These are phyloP conservation scores for Durio zibethinus DNA, from an alignment of 345 rosid species.

Conservation along the genomic window DNA sequence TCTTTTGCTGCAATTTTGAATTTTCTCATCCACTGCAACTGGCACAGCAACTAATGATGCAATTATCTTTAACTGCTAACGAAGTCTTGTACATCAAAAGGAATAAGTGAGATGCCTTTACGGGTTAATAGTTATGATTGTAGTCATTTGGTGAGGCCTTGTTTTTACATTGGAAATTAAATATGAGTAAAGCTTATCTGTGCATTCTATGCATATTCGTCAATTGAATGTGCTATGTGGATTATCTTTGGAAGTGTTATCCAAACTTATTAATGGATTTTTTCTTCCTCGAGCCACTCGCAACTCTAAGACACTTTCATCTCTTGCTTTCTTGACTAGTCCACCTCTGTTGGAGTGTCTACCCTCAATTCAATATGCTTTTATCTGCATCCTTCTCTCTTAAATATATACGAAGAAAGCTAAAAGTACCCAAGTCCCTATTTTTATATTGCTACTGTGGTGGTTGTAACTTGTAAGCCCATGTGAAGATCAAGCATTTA, in stretches of 20 bases:
- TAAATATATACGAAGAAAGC: constrained; percentile 1
- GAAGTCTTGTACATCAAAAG: neutral
- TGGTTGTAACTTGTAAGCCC: constrained; percentile 33
- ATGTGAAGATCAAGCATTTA: constrained; percentile 36
- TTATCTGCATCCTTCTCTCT: constrained; percentile 16
- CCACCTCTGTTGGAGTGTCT: constrained; percentile 36
- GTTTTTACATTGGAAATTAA: neutral
- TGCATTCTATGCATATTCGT: neutral
- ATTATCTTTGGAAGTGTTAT: neutral
- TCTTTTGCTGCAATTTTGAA: neutral
- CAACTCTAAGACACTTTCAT: constrained; percentile 10
- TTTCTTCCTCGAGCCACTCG: constrained; percentile 61
- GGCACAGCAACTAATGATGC: neutral
- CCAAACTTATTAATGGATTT: constrained; percentile 8
- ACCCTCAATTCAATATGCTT: constrained; percentile 13
- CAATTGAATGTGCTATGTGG: neutral
- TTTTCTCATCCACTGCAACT: neutral
- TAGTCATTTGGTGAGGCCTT: neutral
- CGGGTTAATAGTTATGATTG: neutral
- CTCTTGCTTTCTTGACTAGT: constrained; percentile 46
- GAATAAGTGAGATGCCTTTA: neutral
- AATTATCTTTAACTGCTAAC: neutral
- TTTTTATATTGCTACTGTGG: constrained; percentile 26
- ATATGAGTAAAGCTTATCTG: neutral
- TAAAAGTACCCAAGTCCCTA: constrained; percentile 36